Percentiles rank a stretch among this genome's conserved stretches.
Conservation (phyloP, 768 basidiomycete genomes). For the Trametes sanguinea region DNA sequence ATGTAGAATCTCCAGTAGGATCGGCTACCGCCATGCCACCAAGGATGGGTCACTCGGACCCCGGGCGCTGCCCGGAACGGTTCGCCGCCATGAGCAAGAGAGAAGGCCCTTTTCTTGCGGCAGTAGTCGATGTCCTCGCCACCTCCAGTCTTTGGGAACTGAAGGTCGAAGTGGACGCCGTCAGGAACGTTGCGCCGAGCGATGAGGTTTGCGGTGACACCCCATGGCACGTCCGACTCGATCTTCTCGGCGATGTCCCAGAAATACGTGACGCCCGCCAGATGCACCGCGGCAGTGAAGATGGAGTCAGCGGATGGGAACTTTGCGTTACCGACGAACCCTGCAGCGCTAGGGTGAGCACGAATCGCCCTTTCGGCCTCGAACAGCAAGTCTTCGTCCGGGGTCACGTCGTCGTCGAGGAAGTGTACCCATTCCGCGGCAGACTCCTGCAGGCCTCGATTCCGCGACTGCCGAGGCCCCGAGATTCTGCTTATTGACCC, state of each 20-base stretch:
- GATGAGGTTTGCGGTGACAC: slow-evolving; percentile 62
- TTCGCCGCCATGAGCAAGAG: slow-evolving; percentile 35
- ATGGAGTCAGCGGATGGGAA: slow-evolving; percentile 52
- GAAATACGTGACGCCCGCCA: slow-evolving; percentile 60
- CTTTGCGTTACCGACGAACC: slow-evolving; percentile 53
- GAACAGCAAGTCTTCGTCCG: slow-evolving; percentile 43
- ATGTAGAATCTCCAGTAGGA: slow-evolving; percentile 56
- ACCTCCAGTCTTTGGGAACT: slow-evolving; percentile 63
- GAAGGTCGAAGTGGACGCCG: slow-evolving; percentile 45
- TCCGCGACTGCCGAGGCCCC: slow-evolving; percentile 58
- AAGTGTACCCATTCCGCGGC: slow-evolving; percentile 60
- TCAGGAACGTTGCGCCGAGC: slow-evolving; percentile 48
- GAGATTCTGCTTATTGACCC: slow-evolving; percentile 47
- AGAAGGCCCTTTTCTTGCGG: slow-evolving; percentile 45
- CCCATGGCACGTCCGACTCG: slow-evolving; percentile 51
- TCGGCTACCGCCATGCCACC: slow-evolving; percentile 51
- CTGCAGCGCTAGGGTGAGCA: slow-evolving; percentile 46
- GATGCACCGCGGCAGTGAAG: slow-evolving; percentile 55
- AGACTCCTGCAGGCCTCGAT: slow-evolving; percentile 55
- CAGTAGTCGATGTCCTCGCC: slow-evolving; percentile 67
- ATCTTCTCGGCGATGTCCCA: slow-evolving; percentile 62
- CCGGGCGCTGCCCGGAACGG: slow-evolving; percentile 52
- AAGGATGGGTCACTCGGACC: slow-evolving; percentile 56
- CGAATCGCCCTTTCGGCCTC: slow-evolving; percentile 51
- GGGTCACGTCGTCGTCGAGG: slow-evolving; percentile 60